Percentiles rank a stretch among this genome's conserved stretches.
Conservation (phyloP, 192 early-diverging fungal genomes). For the Linnemannia elongata region DNA sequence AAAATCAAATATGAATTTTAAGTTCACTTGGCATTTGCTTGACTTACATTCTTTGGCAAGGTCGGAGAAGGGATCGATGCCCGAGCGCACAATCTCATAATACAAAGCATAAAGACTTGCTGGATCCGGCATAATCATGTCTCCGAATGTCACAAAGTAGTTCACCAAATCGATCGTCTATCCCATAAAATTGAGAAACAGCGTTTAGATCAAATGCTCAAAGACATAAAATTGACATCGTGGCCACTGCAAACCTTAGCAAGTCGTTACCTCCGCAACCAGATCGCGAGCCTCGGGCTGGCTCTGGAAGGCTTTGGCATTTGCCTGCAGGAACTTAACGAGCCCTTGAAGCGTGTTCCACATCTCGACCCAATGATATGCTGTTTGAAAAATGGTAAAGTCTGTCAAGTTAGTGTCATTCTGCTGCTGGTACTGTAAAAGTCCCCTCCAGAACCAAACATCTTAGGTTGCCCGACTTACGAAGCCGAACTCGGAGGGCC, state of each 20-base stretch:
- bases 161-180: conserved; percentile 63
- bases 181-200: not conserved
- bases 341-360: conserved; percentile 65
- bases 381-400: conserved; percentile 21
- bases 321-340: conserved; percentile 58
- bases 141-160: conserved; percentile 62
- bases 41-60: conserved; percentile 47
- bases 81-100: conserved; percentile 67
- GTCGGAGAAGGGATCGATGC: conserved; percentile 42
- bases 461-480: conserved; percentile 14
- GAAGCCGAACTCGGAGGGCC: conserved; percentile 38
- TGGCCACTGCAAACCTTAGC: not conserved
- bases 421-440: not conserved
- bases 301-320: conserved; percentile 52
- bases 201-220: not conserved
- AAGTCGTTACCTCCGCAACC: conserved; percentile 53
- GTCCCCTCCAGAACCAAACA: not conserved
- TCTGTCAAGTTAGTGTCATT: not conserved
- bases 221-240: not conserved
- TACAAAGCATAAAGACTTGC: conserved; percentile 65
- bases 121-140: conserved; percentile 64
- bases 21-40: not conserved
- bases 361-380: conserved; percentile 69
- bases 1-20: not conserved
- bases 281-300: conserved; percentile 47